A percentile compares a stretch with the other conserved stretches of the same genome.
Conservation (phyloP, 306 rosid genomes). For the Quercus wislizeni region DNA sequence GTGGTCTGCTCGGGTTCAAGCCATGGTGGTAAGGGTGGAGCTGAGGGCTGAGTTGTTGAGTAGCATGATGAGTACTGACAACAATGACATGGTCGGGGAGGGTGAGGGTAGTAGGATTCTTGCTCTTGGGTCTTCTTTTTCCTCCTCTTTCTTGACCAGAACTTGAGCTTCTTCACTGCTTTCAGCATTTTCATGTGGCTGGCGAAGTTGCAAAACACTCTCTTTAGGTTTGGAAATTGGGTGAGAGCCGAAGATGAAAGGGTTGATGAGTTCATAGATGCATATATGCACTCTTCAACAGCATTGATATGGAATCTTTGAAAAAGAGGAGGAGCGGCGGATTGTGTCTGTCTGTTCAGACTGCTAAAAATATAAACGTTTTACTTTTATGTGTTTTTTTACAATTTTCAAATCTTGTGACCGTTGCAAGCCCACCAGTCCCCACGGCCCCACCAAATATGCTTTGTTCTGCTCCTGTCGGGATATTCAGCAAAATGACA, state of each 20-base stretch:
- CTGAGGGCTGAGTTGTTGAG: constrained; percentile 46
- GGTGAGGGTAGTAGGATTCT: constrained; percentile 19
- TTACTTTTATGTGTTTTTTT: neutral
- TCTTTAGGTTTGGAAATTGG: neutral
- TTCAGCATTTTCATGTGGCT: constrained; percentile 41
- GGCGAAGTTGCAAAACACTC: neutral
- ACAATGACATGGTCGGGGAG: constrained; percentile 14
- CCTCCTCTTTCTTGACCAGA: constrained; percentile 58
- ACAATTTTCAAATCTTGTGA: constrained; percentile 29
- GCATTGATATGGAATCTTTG: constrained; percentile 6
- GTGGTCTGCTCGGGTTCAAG: constrained; percentile 25
- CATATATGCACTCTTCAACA: neutral
- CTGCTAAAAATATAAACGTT: too few species aligned
- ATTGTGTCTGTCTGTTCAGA: too few species aligned
- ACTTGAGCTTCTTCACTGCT: constrained; percentile 58
- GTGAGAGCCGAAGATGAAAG: neutral
- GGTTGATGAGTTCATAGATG: neutral
- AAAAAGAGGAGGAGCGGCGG: neutral
- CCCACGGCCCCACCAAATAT: neutral
- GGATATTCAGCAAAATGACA: neutral
- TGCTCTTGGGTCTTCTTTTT: constrained; percentile 28
- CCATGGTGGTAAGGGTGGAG: constrained; percentile 79
- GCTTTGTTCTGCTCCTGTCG: neutral
- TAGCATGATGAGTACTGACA: constrained; percentile 18
- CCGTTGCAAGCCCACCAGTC: constrained; percentile 39